These are phyloP conservation scores for Vachellia collinsii DNA, from an alignment of 306 rosid species.

Conservation along the genomic window DNA sequence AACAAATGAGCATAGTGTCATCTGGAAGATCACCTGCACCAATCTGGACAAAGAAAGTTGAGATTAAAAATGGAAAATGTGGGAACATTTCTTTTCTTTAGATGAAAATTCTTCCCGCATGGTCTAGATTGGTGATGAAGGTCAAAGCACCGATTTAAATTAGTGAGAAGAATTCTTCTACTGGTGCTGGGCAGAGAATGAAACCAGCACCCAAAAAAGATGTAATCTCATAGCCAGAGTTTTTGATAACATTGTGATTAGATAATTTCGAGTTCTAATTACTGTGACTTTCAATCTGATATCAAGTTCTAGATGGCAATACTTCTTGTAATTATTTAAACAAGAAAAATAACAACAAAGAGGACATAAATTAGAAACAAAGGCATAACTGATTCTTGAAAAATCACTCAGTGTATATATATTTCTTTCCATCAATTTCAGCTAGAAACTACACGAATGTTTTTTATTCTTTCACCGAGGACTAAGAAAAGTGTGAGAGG, in stretches of 20 bases:
- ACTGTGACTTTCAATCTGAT: slow-evolving; percentile 13
- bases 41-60: slow-evolving; percentile 63
- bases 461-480: neutral
- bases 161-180: neutral
- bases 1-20: slow-evolving; percentile 79
- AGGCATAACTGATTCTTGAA: neutral
- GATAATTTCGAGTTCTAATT: neutral
- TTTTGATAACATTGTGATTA: neutral
- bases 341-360: slow-evolving; percentile 5
- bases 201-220: neutral
- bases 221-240: neutral
- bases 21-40: slow-evolving; percentile 97
- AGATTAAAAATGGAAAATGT: slow-evolving; percentile 36
- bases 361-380: neutral
- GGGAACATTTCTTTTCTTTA: slow-evolving; percentile 3
- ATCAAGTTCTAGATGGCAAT: neutral
- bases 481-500: slow-evolving; percentile 24
- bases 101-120: slow-evolving; percentile 16
- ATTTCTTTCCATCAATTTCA: neutral
- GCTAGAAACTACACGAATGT: neutral
- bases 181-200: neutral
- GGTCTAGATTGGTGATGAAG: neutral
- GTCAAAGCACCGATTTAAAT: neutral
- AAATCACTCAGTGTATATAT: neutral
- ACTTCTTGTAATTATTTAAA: neutral